Percentiles rank a stretch among this genome's conserved stretches.
Evolutionary conservation across 805 yeast genomes (phyloP).

Genomic region (Pichia insulana): DNA sequence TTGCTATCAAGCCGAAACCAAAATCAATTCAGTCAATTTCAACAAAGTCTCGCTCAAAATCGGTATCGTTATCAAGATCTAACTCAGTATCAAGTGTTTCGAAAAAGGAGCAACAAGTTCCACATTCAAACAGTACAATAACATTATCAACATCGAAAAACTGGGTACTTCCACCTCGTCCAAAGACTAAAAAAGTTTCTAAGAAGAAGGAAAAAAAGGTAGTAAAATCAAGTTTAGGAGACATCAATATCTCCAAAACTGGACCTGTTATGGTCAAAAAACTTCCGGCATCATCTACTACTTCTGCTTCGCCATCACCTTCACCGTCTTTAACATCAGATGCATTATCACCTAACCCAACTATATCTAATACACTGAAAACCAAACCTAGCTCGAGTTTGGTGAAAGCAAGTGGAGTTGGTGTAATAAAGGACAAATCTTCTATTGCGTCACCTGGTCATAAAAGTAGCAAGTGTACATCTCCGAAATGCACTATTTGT

Average conservation of each 20-base stretch:
- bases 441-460: no score
- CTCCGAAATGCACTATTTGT: constrained; percentile 4
- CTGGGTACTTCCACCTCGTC: constrained; percentile 53
- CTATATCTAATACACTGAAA: not conserved
- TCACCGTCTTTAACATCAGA: not conserved
- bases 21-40: constrained; percentile 11
- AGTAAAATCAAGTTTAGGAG: not conserved
- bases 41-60: constrained; percentile 4
- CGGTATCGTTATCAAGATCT: constrained; percentile 4
- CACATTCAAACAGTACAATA: constrained; percentile 3
- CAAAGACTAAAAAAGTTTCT: constrained; percentile 26
- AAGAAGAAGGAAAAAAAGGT: constrained; percentile 9
- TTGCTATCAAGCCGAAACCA: constrained; percentile 25
- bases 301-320: not conserved
- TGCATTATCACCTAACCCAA: not conserved
- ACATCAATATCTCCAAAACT: not conserved
- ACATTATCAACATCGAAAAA: constrained; percentile 20
- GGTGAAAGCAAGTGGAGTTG: no score
- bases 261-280: not conserved
- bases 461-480: constrained; percentile 1
- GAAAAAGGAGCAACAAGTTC: not conserved
- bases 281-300: not conserved
- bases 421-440: not conserved
- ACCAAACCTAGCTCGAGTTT: not conserved
- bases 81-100: constrained; percentile 1